Evolutionary conservation across 2,329 filamentous ascomycete species (phyloP).

Genomic region (Colletotrichum sp.): DNA sequence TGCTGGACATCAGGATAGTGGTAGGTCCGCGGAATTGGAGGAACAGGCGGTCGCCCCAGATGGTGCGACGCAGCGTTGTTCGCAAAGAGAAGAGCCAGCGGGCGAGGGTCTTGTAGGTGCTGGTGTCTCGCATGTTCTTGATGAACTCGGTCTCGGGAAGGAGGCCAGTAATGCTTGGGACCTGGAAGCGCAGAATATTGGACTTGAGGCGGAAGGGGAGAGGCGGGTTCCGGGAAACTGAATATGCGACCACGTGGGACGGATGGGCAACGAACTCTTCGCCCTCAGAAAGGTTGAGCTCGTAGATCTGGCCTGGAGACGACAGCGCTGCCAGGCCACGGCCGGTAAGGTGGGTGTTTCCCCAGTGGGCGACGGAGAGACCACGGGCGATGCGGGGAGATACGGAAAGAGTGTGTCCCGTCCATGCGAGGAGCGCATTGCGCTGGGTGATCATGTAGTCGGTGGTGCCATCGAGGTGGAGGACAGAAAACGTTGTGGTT

Average conservation of each 20-base stretch:
- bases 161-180: constrained; percentile 71
- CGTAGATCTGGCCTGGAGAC: constrained; percentile 88
- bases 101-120: constrained; percentile 73
- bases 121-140: constrained; percentile 71
- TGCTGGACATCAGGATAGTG: constrained; percentile 86
- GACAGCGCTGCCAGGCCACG: constrained; percentile 85
- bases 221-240: constrained; percentile 74
- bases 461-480: constrained; percentile 89
- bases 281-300: constrained; percentile 78
- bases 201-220: constrained; percentile 88
- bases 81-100: constrained; percentile 71
- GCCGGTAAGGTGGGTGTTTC: constrained; percentile 86
- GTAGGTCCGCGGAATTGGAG: constrained; percentile 87
- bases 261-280: constrained; percentile 94
- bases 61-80: constrained; percentile 78
- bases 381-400: constrained; percentile 76
- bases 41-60: constrained; percentile 95
- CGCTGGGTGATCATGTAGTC: constrained; percentile 95
- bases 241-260: constrained; percentile 90
- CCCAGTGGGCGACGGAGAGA: constrained; percentile 87
- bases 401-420: constrained; percentile 81
- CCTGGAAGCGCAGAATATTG: constrained; percentile 74
- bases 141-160: constrained; percentile 77
- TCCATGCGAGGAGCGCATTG: constrained; percentile 93
- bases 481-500: constrained; percentile 82